Base-by-base conservation (phyloP, 768 basidiomycete genomes). In the Lactifluus volemus region DNA sequence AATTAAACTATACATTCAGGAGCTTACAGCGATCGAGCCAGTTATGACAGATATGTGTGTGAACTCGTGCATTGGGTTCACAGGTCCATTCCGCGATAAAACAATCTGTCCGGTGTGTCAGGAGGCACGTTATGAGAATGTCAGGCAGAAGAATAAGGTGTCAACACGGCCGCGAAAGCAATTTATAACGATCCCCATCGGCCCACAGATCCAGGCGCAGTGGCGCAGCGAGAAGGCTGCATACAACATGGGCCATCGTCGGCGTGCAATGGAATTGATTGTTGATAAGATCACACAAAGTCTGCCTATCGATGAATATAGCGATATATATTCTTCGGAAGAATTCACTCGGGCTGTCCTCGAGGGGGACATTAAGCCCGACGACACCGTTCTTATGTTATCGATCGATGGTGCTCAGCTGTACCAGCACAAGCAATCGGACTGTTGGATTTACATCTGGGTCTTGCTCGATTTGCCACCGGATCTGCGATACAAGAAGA, bases 381-480 rank as follows among this genome's bases (percentile, higher is more conserved):
- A 25, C 25, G 25, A 25, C 25, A 25, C 25, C 25, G 25, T 25
- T 25, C 25, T 25, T 1, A 25, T 25, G 25, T 25, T 25, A 25
- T 25, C 25, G 25, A 25, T 25, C 25, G 25, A 25, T 25, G 25
- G 25, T 25, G 25, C 25, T 25, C 25, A 25, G 2, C 2, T 25
- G 25, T 25, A 25, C 25, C 25, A 25, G 25, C 25, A 25, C 25
- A 25, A 25, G 25, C 25, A 25, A 25, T 25, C 25, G 2, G 25
- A 25, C 25, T 25, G 25, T 25, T 74, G 74, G 72, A 68, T 75
- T 0, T 70, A 68, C 12, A 75, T 78, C 0, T 77, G 74, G 74
- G 57, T 79, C 0, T 45, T 79, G 0, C 14, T 75, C 0, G 71
- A 76, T 58, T 56, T 73, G 1, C 25, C 60, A 0, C 78, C 74